phyloP scores from a whole-genome alignment of 2,329 filamentous ascomycete species.

The Aspergillus brasiliensis region DNA sequence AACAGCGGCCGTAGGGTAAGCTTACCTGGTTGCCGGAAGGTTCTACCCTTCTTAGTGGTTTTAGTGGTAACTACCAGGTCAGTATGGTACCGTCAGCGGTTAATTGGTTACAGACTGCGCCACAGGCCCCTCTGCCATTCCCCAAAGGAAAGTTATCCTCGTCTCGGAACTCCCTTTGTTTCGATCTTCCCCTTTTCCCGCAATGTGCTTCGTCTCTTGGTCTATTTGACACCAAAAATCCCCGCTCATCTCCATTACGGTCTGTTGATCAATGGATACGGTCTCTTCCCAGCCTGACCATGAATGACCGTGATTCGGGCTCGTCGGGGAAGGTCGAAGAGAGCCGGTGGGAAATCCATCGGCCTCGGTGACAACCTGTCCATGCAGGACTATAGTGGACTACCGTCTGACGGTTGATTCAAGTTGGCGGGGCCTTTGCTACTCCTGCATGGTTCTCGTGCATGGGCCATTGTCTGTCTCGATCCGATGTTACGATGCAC shows the following conservation, averaged over 20 bases:
- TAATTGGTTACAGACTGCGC: background rate
- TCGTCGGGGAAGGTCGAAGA: background rate
- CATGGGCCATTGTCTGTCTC: conserved; percentile 24
- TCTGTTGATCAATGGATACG: background rate
- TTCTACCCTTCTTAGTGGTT: background rate
- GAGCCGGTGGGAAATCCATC: background rate
- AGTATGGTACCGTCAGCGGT: background rate
- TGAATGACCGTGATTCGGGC: background rate
- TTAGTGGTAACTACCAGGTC: too few relatives aligned
- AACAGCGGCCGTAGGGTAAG: background rate
- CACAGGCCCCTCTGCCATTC: conserved; percentile 3
- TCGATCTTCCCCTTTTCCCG: conserved; percentile 1
- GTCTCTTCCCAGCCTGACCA: background rate
- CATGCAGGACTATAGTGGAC: conserved; percentile 22
- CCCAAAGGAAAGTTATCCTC: background rate
- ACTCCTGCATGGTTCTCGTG: conserved; percentile 28
- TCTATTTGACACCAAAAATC: background rate
- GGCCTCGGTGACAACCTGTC: conserved; percentile 13
- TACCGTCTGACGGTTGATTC: conserved; percentile 29
- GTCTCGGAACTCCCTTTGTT: background rate
- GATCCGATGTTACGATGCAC: conserved; percentile 16
- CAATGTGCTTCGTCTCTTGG: background rate
- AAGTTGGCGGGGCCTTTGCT: conserved; percentile 26
- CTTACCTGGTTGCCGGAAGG: background rate
- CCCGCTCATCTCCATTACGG: background rate